A percentile compares a stretch with the other conserved stretches of the same genome.
Evolutionary conservation across 208 protist species (phyloP).

Genomic region (Trypanosoma grayi): DNA sequence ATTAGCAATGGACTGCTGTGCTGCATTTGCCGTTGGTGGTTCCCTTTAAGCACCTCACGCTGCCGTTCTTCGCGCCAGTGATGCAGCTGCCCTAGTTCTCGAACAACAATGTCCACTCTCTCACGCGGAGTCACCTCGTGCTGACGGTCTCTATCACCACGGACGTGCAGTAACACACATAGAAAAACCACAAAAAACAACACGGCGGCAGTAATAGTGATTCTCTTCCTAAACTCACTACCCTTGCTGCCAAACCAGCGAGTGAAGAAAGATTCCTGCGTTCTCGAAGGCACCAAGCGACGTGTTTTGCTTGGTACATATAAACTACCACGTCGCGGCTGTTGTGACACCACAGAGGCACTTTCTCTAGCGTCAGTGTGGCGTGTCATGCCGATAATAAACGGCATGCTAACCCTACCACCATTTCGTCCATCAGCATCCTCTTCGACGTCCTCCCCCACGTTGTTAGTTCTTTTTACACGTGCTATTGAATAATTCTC

Average conservation of each 20-base stretch:
- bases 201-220: too few species aligned
- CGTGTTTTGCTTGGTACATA: neutral
- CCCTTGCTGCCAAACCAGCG: too few species aligned
- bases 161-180: neutral
- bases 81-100: slow-evolving; percentile 9
- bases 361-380: neutral
- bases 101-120: slow-evolving; percentile 9
- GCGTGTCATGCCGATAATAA: neutral
- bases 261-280: too few species aligned
- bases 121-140: slow-evolving; percentile 2
- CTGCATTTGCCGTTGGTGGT: neutral
- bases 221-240: too few species aligned
- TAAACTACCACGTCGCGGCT: neutral
- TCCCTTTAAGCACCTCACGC: neutral
- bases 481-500: neutral
- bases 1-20: neutral
- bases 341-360: neutral
- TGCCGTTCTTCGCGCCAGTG: slow-evolving; percentile 16
- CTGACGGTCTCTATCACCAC: too few species aligned
- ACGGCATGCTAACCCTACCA: slow-evolving; percentile 1
- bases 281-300: too few species aligned
- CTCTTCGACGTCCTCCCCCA: neutral
- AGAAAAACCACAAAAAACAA: neutral
- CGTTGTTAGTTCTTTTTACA: neutral
- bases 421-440: neutral